phyloP scores from a whole-genome alignment of 192 early-diverging fungal species.

The Chytriomyces sp. region DNA sequence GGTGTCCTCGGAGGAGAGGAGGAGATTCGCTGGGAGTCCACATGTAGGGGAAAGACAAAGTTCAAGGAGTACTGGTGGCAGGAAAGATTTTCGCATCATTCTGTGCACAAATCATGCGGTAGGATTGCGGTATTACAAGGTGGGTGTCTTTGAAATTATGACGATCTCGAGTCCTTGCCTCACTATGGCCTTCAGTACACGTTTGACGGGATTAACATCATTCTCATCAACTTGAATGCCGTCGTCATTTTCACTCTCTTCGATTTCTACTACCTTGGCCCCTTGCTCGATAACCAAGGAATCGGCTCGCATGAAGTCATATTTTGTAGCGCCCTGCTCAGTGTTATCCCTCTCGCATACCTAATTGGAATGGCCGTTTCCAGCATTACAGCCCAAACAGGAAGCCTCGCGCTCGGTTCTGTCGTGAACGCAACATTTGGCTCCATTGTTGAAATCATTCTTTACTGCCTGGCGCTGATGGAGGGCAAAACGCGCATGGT shows the following conservation, averaged over 20 bases:
- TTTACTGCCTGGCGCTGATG: constrained; percentile 87
- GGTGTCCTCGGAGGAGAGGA: constrained; percentile 1
- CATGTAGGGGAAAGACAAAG: neutral
- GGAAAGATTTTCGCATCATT: constrained; percentile 62
- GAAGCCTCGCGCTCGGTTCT: constrained; percentile 84
- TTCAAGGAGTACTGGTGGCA: neutral
- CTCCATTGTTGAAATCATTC: constrained; percentile 92
- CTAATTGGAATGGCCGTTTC: constrained; percentile 97
- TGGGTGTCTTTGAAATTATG: neutral
- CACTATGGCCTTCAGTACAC: constrained; percentile 61
- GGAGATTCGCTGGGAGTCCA: neutral
- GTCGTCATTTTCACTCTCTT: constrained; percentile 82
- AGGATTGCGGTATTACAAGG: constrained; percentile 93
- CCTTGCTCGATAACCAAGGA: constrained; percentile 51
- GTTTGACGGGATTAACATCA: constrained; percentile 93
- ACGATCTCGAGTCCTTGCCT: neutral
- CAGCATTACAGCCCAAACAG: constrained; percentile 93
- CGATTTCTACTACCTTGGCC: constrained; percentile 76
- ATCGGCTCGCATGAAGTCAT: constrained; percentile 61
- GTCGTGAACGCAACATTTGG: constrained; percentile 99
- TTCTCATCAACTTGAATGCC: constrained; percentile 89
- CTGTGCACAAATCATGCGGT: constrained; percentile 87
- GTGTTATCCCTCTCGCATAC: constrained; percentile 90
- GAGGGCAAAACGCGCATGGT: constrained; percentile 85
- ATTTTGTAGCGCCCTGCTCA: constrained; percentile 71